A percentile compares a stretch with the other conserved stretches of the same genome.
phyloP scores from a whole-genome alignment of 192 early-diverging fungal species.

The Umbelopsis ramanniana region DNA sequence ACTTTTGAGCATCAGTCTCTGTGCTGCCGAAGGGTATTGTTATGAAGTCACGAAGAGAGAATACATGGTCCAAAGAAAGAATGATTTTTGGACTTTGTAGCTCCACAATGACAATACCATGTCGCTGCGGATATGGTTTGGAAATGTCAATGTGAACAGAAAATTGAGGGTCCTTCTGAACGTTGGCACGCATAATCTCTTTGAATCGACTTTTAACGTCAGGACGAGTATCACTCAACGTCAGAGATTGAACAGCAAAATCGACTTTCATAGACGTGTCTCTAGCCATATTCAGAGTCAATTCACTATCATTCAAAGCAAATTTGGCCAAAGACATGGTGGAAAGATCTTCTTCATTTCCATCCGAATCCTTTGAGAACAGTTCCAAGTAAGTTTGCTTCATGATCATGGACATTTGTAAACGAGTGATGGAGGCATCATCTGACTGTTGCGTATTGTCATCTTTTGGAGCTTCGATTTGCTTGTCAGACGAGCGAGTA shows the following conservation, averaged over 20 bases:
- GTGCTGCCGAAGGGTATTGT: slow-evolving; percentile 58
- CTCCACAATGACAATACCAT: slow-evolving; percentile 68
- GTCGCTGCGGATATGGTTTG: slow-evolving; percentile 44
- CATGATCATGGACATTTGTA: slow-evolving; percentile 9
- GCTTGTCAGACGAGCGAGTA: neutral
- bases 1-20: slow-evolving; percentile 11
- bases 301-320: slow-evolving; percentile 49
- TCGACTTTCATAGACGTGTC: slow-evolving; percentile 73
- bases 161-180: slow-evolving; percentile 66
- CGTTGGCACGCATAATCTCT: slow-evolving; percentile 79
- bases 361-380: slow-evolving; percentile 4
- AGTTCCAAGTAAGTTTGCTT: slow-evolving; percentile 14
- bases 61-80: slow-evolving; percentile 86
- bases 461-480: slow-evolving; percentile 22
- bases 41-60: slow-evolving; percentile 78
- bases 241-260: slow-evolving; percentile 68
- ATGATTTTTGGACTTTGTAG: slow-evolving; percentile 84
- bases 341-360: neutral
- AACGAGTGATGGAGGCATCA: neutral
- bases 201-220: slow-evolving; percentile 78
- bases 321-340: slow-evolving; percentile 30
- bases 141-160: slow-evolving; percentile 50
- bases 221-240: slow-evolving; percentile 81
- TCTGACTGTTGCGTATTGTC: slow-evolving; percentile 17
- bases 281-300: slow-evolving; percentile 61